Percentiles rank a stretch among this genome's conserved stretches.
Evolutionary conservation across 2,329 filamentous ascomycete genomes (phyloP).

Genomic region (Magnaporthiopsis incrustans): DNA sequence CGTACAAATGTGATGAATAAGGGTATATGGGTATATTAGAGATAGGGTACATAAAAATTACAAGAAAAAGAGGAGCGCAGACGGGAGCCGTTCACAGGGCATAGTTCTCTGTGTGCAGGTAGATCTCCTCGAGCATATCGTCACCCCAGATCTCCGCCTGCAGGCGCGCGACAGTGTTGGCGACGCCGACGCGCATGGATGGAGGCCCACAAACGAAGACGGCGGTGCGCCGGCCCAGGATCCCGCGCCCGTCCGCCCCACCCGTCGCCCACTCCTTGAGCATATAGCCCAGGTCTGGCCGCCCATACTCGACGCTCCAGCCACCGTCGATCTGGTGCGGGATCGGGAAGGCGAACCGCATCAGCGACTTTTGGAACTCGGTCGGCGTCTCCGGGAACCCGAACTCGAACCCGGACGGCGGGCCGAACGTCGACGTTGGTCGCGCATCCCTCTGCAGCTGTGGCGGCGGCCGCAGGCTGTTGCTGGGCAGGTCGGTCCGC

Average conservation of each 20-base stretch:
- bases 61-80: neutral
- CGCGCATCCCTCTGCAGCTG: constrained; percentile 21
- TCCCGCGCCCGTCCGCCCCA: constrained; percentile 55
- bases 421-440: constrained; percentile 49
- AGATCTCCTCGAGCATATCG: constrained; percentile 77
- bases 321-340: constrained; percentile 63
- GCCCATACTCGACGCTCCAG: constrained; percentile 88
- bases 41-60: neutral
- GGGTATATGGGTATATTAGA: neutral
- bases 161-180: constrained; percentile 73
- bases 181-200: constrained; percentile 78
- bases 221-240: constrained; percentile 72
- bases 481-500: constrained; percentile 34
- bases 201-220: constrained; percentile 91
- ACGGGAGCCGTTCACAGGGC: constrained; percentile 49
- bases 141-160: constrained; percentile 80
- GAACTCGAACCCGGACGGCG: constrained; percentile 61
- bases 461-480: constrained; percentile 2
- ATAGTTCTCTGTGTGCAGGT: constrained; percentile 92
- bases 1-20: neutral
- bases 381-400: constrained; percentile 80
- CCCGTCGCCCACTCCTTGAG: constrained; percentile 72
- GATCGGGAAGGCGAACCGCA: constrained; percentile 80
- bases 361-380: constrained; percentile 79
- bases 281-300: constrained; percentile 82